phyloP scores from a whole-genome alignment of 2,329 filamentous ascomycete genomes.

The Chrysoporthe cubensis region DNA sequence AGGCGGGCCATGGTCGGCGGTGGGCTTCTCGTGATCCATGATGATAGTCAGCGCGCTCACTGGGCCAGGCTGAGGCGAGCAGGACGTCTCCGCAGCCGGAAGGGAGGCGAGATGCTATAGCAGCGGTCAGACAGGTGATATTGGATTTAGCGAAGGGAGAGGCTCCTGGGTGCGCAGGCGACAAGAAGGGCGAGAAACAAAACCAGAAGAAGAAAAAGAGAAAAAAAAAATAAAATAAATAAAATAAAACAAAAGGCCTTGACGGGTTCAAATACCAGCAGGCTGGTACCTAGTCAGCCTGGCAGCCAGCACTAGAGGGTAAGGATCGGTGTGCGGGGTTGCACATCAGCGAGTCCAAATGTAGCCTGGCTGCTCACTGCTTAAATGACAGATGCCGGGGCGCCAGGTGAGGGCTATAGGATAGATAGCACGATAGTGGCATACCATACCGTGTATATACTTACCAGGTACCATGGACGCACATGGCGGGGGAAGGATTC shows the following conservation, averaged over 20 bases:
- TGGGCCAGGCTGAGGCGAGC: background rate
- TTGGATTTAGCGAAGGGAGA: background rate
- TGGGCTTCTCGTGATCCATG: slow-evolving; percentile 28
- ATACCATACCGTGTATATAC: too few relatives aligned
- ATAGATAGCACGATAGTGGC: too few relatives aligned
- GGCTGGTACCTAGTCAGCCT: background rate
- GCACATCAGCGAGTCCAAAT: background rate
- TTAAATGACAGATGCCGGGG: too few relatives aligned
- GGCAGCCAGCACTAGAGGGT: background rate
- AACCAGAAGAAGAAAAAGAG: too few relatives aligned
- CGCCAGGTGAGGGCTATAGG: too few relatives aligned
- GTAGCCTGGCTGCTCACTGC: background rate
- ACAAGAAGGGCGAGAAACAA: too few relatives aligned
- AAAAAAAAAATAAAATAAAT: too few relatives aligned
- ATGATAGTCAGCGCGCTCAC: background rate
- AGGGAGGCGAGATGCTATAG: background rate
- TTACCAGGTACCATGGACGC: too few relatives aligned
- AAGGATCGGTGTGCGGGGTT: slow-evolving; percentile 23
- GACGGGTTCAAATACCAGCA: slow-evolving; percentile 16
- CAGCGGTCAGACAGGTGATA: background rate
- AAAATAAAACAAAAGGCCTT: background rate
- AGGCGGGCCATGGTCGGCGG: slow-evolving; percentile 6
- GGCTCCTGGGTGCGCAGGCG: background rate
- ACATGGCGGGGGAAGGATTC: background rate
- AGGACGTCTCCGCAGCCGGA: too few relatives aligned